A percentile compares a stretch with the other conserved stretches of the same genome.
Conservation (phyloP, 2,329 filamentous ascomycete species). For the Ceratocystis harringtonii region DNA sequence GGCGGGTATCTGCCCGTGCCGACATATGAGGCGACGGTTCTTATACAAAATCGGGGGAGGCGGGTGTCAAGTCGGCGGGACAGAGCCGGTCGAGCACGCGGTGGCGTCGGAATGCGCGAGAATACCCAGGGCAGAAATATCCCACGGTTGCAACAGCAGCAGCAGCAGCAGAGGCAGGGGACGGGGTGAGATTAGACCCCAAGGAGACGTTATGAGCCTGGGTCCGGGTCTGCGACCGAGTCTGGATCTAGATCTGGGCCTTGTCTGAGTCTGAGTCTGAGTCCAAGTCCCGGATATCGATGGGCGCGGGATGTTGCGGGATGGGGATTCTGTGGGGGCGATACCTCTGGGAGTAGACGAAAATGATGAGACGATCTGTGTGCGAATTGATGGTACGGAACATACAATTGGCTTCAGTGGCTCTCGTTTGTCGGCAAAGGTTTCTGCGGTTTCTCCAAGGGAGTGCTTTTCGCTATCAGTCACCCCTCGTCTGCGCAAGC, state of each 20-base stretch:
- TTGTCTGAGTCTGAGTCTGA: no score
- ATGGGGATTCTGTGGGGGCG: not conserved
- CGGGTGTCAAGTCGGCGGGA: not conserved
- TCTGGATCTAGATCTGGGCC: no score
- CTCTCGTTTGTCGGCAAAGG: not conserved
- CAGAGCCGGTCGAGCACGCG: not conserved
- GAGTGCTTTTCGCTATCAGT: not conserved
- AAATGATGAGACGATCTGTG: no score
- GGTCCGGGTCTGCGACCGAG: no score
- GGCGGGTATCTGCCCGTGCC: not conserved
- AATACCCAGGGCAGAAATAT: not conserved
- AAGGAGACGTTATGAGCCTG: not conserved
- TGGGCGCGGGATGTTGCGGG: not conserved
- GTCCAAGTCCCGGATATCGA: no score
- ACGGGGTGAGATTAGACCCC: not conserved
- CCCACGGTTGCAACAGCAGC: not conserved
- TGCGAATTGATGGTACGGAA: not conserved
- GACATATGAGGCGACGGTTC: not conserved
- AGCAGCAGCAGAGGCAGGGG: not conserved
- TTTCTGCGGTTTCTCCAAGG: not conserved
- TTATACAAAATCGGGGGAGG: no score
- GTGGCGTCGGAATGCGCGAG: not conserved
- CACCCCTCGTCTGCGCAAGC: conserved; percentile 1
- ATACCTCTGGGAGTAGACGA: not conserved
- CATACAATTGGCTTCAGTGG: not conserved